A percentile compares a stretch with the other conserved stretches of the same genome.
Conservation (phyloP, 768 basidiomycete genomes). For the Leccinum broughii region DNA sequence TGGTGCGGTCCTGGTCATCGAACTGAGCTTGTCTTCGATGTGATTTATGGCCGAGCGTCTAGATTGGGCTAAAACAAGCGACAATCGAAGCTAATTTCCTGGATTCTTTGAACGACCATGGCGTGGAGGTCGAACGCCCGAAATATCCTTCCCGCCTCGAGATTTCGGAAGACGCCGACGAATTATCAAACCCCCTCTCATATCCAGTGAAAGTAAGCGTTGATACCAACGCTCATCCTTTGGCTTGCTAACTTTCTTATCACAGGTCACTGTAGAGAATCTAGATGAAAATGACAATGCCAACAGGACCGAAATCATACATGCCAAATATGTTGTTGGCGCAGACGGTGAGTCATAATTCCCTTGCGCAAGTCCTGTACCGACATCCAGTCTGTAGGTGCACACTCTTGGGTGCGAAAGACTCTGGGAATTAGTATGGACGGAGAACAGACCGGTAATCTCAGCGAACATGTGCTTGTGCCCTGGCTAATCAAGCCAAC, state of each 20-base stretch:
- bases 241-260: neutral
- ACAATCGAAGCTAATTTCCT: constrained; percentile 1
- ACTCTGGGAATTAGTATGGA: neutral
- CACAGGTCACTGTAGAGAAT: neutral
- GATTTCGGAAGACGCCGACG: neutral
- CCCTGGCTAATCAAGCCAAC: neutral
- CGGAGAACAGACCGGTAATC: neutral
- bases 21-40: neutral
- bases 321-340: neutral
- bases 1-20: neutral
- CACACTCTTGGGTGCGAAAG: neutral
- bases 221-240: neutral
- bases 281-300: neutral
- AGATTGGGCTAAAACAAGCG: neutral
- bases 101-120: neutral
- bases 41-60: neutral
- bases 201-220: neutral
- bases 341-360: neutral
- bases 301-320: neutral
- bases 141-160: neutral
- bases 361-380: neutral
- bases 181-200: neutral
- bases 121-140: neutral
- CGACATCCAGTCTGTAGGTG: neutral
- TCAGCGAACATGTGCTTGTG: neutral